phyloP scores from a whole-genome alignment of 169 alveolate species.

The Cystoisospora suis region DNA sequence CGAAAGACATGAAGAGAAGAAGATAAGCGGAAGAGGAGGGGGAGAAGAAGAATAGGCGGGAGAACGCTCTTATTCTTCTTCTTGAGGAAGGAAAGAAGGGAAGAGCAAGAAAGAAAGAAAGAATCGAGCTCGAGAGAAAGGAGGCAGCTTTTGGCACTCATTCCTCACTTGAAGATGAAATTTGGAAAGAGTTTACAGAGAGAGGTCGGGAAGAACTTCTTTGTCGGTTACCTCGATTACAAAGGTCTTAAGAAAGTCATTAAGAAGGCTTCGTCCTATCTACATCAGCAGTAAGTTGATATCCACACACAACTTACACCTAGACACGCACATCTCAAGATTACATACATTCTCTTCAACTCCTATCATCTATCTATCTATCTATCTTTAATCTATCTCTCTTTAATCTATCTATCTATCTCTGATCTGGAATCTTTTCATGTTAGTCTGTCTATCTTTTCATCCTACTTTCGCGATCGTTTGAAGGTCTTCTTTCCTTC shows the following conservation, averaged over 20 bases:
- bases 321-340: no score
- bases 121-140: background rate
- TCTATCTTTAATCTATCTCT: no score
- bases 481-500: background rate
- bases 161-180: slow-evolving; percentile 34
- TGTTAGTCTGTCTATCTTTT: background rate
- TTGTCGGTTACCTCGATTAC: slow-evolving; percentile 21
- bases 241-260: slow-evolving; percentile 18
- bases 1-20: background rate
- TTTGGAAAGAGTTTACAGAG: slow-evolving; percentile 45
- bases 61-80: background rate
- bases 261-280: slow-evolving; percentile 34
- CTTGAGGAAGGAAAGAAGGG: no score
- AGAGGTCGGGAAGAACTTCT: slow-evolving; percentile 35
- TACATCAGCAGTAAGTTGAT: slow-evolving; percentile 1
- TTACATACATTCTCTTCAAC: no score
- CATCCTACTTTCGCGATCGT: background rate
- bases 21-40: background rate
- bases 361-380: no score
- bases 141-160: background rate
- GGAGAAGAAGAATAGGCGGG: background rate
- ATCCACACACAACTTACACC: no score
- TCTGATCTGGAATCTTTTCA: background rate
- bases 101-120: no score
- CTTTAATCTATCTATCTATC: background rate